Evolutionary conservation across 176 grass and related monocot genomes (phyloP).

Genomic region (Aegilops longissima): DNA sequence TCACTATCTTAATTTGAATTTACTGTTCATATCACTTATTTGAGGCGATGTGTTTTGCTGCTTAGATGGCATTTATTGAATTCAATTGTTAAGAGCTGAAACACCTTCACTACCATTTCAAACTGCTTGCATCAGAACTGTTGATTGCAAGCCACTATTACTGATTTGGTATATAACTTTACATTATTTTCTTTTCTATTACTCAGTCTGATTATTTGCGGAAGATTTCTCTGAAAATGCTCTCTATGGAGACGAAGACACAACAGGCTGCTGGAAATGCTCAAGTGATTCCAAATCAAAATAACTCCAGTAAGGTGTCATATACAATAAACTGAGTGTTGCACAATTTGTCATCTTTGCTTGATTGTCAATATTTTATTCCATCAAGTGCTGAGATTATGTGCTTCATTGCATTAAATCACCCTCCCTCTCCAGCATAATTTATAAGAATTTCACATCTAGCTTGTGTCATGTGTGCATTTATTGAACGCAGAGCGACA

Average conservation of each 20-base stretch:
- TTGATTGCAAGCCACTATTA: neutral
- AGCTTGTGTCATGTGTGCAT: neutral
- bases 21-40: too few relatives aligned
- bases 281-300: slow-evolving; percentile 54
- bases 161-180: neutral
- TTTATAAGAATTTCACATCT: neutral
- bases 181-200: slow-evolving; percentile 22
- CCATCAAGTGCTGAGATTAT: neutral
- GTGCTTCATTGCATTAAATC: neutral
- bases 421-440: neutral
- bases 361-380: neutral
- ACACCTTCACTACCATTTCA: neutral
- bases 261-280: slow-evolving; percentile 43
- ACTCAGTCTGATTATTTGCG: slow-evolving; percentile 79
- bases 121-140: neutral
- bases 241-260: slow-evolving; percentile 76
- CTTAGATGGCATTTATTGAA: too few relatives aligned
- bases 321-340: neutral
- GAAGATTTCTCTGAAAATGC: slow-evolving; percentile 80
- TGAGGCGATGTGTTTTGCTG: too few relatives aligned
- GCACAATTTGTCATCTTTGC: neutral
- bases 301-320: slow-evolving; percentile 46
- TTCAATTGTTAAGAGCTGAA: neutral
- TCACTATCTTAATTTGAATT: neutral
- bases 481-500: neutral